Evolutionary conservation across 331 rosid genomes (phyloP), one percentile per base, ranked within the genome.

Genomic region (Spiraea crenata): DNA sequence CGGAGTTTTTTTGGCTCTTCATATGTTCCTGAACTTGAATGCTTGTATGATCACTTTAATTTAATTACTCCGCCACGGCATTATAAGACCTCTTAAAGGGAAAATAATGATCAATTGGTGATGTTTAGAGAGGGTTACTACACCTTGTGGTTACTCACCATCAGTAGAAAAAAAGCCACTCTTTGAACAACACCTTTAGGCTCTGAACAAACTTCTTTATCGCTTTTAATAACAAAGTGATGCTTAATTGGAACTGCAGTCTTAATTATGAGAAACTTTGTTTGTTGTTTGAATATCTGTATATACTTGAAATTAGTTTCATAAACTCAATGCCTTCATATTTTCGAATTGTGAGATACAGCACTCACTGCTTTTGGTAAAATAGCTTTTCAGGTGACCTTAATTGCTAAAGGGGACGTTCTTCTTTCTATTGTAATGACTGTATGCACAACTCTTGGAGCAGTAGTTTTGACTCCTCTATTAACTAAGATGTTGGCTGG

Each of bases 371-470:
- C 57, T 34, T 74, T 70, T 52, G 16, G 19, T 63, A 57, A 47
- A 74, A 31, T 78, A 66, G 76, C 63, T 57, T 82, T 82, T 78
- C 86, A 82, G 86, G 86, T 78, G 50, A 78, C 86, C 44, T 75
- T 82, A 34, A 78, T 82, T 65, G 83, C 86, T 71, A 73, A 42
- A 74, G 86, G 86, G 50, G 86, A 78, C 57, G 86, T 82, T 62
- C 77, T 83, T 54, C 67, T 82, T 70, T 82, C 86, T 70, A 74
- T 82, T 70, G 81, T 82, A 11, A 50, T 82, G 86, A 82, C 86
- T 4, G 65, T 63, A 13, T 82, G 86, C 82, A 82, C 86, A 38
- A 82, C 86, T 56, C 63, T 82, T 48, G 83, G 78, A 57, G 86
- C 83, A 1, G 83, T 82, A 14, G 41, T 77, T 63, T 45, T 82